Evolutionary conservation across 768 basidiomycete genomes (phyloP).

Genomic region (Trichaptum fuscoviolaceum): DNA sequence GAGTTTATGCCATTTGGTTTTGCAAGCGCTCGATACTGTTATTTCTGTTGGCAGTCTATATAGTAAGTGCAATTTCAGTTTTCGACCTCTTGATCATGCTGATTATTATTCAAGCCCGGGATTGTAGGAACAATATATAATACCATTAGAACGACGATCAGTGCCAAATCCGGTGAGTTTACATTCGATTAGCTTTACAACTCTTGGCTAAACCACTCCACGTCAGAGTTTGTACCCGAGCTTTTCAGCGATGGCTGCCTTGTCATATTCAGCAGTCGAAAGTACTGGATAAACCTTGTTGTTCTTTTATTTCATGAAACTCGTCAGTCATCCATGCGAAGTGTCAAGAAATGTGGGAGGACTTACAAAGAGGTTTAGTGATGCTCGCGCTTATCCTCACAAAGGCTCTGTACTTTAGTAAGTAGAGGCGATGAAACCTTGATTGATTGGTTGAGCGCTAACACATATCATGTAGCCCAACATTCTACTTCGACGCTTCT

Average conservation of each 20-base stretch:
- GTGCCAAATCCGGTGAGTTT: not conserved
- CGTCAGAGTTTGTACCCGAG: not conserved
- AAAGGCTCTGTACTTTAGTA: not conserved
- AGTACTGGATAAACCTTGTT: not conserved
- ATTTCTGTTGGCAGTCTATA: not conserved
- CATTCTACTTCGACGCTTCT: not conserved
- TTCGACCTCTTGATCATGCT: not conserved
- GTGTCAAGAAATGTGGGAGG: not conserved
- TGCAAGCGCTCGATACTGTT: not conserved
- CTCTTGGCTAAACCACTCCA: not conserved
- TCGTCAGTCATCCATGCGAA: not conserved
- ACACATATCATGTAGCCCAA: not conserved
- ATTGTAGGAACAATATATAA: not conserved
- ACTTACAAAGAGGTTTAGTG: not conserved
- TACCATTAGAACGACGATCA: not conserved
- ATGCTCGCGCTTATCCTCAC: not conserved
- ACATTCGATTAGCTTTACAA: not conserved
- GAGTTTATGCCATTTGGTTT: not conserved
- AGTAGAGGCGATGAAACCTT: not conserved
- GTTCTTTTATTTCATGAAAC: not conserved
- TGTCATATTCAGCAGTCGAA: not conserved
- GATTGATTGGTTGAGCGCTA: not conserved
- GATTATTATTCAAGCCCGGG: not conserved
- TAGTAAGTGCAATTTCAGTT: not conserved
- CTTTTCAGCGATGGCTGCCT: not conserved